These are phyloP conservation scores for Solanum aculeatissimum DNA, from an alignment of 305 asterid species.

Conservation along the genomic window DNA sequence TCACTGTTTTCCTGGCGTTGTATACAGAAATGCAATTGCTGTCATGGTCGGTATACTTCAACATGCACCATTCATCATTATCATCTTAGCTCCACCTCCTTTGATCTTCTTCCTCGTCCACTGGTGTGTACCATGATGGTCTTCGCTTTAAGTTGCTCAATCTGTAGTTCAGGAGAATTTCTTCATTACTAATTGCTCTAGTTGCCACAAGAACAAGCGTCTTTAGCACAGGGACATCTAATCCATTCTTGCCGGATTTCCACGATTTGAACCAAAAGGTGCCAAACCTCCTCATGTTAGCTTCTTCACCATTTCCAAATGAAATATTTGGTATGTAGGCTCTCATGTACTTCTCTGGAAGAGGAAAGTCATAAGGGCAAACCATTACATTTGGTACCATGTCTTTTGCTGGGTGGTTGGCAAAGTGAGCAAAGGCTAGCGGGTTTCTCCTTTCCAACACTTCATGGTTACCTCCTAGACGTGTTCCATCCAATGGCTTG, in stretches of 20 bases:
- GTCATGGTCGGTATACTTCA: not conserved
- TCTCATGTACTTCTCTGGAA: conserved; percentile 59
- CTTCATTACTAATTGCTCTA: conserved; percentile 53
- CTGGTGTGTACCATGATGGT: conserved; percentile 86
- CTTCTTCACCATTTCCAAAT: conserved; percentile 61
- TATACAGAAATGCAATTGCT: not conserved
- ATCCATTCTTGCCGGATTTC: conserved; percentile 26
- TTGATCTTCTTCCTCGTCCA: conserved; percentile 85
- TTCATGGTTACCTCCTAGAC: conserved; percentile 30
- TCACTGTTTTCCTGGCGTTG: not conserved
- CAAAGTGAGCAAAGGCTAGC: conserved; percentile 75
- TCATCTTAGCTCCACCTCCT: conserved; percentile 73
- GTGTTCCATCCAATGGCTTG: conserved; percentile 59
- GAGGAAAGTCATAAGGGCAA: conserved; percentile 77
- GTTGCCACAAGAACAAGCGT: conserved; percentile 70
- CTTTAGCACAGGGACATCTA: conserved; percentile 42
- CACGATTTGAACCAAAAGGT: conserved; percentile 81
- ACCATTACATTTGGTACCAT: conserved; percentile 71
- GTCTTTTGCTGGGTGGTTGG: conserved; percentile 78
- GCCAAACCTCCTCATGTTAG: conserved; percentile 69
- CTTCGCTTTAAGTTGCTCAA: conserved; percentile 74
- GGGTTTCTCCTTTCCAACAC: conserved; percentile 82
- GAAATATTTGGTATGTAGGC: conserved; percentile 62
- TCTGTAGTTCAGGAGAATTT: conserved; percentile 73
- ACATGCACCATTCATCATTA: not conserved